Conservation (phyloP, 23 red algal genomes). For the Gracilaria gracilis region DNA sequence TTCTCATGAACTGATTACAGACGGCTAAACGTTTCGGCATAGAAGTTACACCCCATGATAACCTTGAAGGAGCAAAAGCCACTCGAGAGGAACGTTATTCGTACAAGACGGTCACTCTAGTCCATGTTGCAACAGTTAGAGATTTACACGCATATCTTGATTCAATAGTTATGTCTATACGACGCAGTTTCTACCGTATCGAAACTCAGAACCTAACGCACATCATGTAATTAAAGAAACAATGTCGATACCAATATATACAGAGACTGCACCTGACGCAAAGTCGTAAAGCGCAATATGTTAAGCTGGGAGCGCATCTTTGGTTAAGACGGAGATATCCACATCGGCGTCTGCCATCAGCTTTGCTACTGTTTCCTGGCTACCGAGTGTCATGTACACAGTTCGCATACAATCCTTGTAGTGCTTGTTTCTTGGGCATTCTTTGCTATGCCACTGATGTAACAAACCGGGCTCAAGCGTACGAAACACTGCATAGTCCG, state of each 20-base stretch:
- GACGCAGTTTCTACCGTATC: background rate
- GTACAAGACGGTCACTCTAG: too few species aligned
- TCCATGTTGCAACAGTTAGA: too few species aligned
- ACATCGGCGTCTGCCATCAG: conserved; percentile 55
- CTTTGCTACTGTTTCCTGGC: conserved; percentile 59
- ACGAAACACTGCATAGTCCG: conserved; percentile 51
- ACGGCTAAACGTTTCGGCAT: too few species aligned
- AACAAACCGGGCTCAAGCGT: conserved; percentile 64
- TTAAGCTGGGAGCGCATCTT: conserved; percentile 52
- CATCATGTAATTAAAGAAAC: background rate
- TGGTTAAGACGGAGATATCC: conserved; percentile 54
- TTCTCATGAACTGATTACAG: too few species aligned
- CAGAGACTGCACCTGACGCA: background rate
- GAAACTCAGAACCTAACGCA: background rate
- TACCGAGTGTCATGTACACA: conserved; percentile 72
- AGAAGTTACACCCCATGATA: too few species aligned
- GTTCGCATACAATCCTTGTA: conserved; percentile 76
- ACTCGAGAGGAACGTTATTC: too few species aligned
- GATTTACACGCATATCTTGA: too few species aligned
- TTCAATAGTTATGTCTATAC: too few species aligned
- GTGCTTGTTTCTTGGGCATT: conserved; percentile 51
- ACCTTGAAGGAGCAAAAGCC: too few species aligned
- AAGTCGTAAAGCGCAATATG: background rate
- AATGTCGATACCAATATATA: background rate
- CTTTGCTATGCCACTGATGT: conserved; percentile 72